Evolutionary conservation across 2,329 filamentous ascomycete genomes (phyloP), one percentile per base, ranked within the genome.

Genomic region (Penicillium griseofulvum): DNA sequence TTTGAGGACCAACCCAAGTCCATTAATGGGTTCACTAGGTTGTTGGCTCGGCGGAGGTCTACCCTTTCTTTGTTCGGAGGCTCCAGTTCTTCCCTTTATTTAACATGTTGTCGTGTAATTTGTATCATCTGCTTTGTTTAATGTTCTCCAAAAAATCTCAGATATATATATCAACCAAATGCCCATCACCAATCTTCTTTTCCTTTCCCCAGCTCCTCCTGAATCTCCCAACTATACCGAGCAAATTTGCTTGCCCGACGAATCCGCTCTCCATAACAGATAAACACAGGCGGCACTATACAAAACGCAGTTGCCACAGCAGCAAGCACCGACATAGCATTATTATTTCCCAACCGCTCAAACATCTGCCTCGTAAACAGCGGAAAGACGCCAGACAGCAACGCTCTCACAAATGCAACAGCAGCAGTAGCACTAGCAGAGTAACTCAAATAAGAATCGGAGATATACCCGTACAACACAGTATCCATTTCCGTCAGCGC

Each of bases 401-500:
- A 42, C 0, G 74, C 72, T 9, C 77, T 66, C 2, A 78, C 41
- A 17, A 79, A 71, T 1, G 71, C 69, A 46, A 79, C 63, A 0
- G 76, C 71, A 1, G 78, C 77, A 26, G 75, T 75, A 1, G 74
- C 78, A 43, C 76, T 78, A 0, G 76, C 74, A 1, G 77, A 74
- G 46, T 77, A 78, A 14, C 70, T 72, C 17, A 74, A 65, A 53
- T 79, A 80, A 22, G 72, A 73, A 59, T 80, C 78, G 0, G 76
- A 70, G 10, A 80, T 65, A 46, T 80, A 80, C 1, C 75, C 76
- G 1, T 71, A 69, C 0, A 80, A 61, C 4, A 73, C 67, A 5
- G 67, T 73, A 17, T 74, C 74, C 41, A 80, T 72, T 54, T 82
- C 80, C 16, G 79, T 80, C 24, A 77, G 61, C 0, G 76, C 76